Evolutionary conservation across 495 filamentous ascomycete genomes (phyloP), one percentile per base, ranked within the genome.

Genomic region (Corynascus novoguineensis): DNA sequence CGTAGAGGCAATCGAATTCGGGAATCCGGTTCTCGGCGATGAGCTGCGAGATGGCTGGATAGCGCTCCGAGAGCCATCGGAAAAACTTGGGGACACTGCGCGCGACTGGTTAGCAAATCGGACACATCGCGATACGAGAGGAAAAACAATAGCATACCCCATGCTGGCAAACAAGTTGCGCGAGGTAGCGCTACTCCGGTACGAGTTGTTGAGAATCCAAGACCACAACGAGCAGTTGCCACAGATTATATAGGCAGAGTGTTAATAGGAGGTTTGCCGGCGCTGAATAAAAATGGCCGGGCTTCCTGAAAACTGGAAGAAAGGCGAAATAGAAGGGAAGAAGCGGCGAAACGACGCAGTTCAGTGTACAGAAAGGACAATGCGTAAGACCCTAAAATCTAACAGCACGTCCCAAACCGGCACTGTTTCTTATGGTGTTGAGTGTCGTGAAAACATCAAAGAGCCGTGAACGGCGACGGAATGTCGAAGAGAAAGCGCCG

Each of bases 11-110:
- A 73, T 99, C 95, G 72, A 99, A 99, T 70, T 99, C 95, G 31
- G 95, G 95, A 71, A 99, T 99, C 56, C 93, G 88, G 73, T 95
- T 99, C 78, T 99, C 95, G 52, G 91, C 92, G 71, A 99, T 97
- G 61, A 99, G 81, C 83, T 96, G 91, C 35, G 93, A 97, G 72
- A 99, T 99, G 53, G 95, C 85, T 28, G 95, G 95, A 81, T 99
- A 99, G 65, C 95, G 88, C 84, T 99, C 95, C 41, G 89, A 95
- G 80, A 97, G 85, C 92, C 92, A 97, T 77, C 92, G 71, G 69
- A 79, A 81, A 65, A 83, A 97, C 68, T 98, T 98, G 61, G 93
- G 93, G 69, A 98, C 92, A 86, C 93, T 95, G 84, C 82, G 85
- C n/a, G n/a, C 55, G 25, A 37, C 24, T 32, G 19, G 53, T 62